Conservation (phyloP, 2,329 filamentous ascomycete genomes). For the Penicillium sclerotigenum region DNA sequence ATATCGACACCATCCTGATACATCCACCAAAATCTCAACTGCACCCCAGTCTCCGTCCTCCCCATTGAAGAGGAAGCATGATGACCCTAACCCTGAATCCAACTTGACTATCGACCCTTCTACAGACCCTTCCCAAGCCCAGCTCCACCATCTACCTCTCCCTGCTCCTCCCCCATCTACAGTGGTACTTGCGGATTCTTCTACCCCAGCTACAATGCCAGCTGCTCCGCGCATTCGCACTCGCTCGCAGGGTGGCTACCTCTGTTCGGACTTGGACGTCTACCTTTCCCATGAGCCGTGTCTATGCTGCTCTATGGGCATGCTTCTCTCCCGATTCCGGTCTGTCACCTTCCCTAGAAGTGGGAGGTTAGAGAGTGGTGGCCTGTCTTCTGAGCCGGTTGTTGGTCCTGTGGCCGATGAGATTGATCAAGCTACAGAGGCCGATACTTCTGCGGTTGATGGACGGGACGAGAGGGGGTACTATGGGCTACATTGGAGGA, state of each 20-base stretch:
- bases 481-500: slow-evolving; percentile 64
- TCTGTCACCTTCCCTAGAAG: slow-evolving; percentile 66
- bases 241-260: slow-evolving; percentile 77
- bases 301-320: slow-evolving; percentile 94
- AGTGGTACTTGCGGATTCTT: slow-evolving; percentile 1
- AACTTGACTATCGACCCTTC: slow-evolving; percentile 2
- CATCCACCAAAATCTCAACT: neutral
- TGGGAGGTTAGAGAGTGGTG: slow-evolving; percentile 77
- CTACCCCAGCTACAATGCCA: neutral
- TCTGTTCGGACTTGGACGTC: slow-evolving; percentile 89
- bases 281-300: slow-evolving; percentile 96
- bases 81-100: slow-evolving; percentile 13
- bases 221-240: slow-evolving; percentile 63
- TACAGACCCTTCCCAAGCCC: slow-evolving; percentile 16
- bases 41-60: neutral
- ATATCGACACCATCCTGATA: slow-evolving; percentile 54
- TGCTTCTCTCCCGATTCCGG: slow-evolving; percentile 89
- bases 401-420: slow-evolving; percentile 12
- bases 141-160: slow-evolving; percentile 11
- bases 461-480: slow-evolving; percentile 21
- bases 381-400: slow-evolving; percentile 69
- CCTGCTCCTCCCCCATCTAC: slow-evolving; percentile 13
- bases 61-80: slow-evolving; percentile 21
- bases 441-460: neutral
- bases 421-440: slow-evolving; percentile 13